A percentile compares a stretch with the other conserved stretches of the same genome.
phyloP scores from a whole-genome alignment of 2,329 filamentous ascomycete species.

The Pseudogymnoascus pannorum region DNA sequence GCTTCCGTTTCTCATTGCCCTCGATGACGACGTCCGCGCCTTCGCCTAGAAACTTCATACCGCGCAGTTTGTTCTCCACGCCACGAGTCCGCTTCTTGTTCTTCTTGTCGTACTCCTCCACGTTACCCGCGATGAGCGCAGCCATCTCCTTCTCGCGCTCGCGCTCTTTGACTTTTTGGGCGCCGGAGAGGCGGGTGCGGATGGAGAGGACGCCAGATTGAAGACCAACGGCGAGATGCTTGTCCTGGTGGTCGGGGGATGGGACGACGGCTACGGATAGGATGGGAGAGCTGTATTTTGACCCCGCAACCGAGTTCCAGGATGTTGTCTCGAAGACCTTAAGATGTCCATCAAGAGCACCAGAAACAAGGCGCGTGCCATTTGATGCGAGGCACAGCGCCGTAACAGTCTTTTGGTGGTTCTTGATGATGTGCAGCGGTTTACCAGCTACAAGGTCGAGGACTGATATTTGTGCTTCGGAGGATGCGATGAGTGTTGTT shows the following conservation, averaged over 20 bases:
- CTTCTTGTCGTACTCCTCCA: slow-evolving; percentile 70
- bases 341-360: slow-evolving; percentile 88
- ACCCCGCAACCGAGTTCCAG: slow-evolving; percentile 94
- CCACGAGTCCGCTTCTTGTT: slow-evolving; percentile 54
- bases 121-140: slow-evolving; percentile 67
- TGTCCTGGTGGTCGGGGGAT: slow-evolving; percentile 65
- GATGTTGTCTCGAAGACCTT: slow-evolving; percentile 91
- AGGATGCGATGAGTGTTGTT: slow-evolving; percentile 76
- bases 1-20: slow-evolving; percentile 56
- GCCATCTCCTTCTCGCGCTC: slow-evolving; percentile 81
- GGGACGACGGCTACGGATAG: slow-evolving; percentile 70
- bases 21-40: slow-evolving; percentile 85
- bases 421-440: slow-evolving; percentile 77
- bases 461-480: slow-evolving; percentile 81
- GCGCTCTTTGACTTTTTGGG: slow-evolving; percentile 67
- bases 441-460: slow-evolving; percentile 88
- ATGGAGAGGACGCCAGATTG: slow-evolving; percentile 87
- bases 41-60: slow-evolving; percentile 76
- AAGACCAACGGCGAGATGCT: slow-evolving; percentile 91
- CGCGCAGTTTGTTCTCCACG: slow-evolving; percentile 55
- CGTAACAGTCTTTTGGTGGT: slow-evolving; percentile 97
- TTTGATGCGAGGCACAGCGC: slow-evolving; percentile 74
- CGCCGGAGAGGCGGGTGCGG: slow-evolving; percentile 77
- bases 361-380: slow-evolving; percentile 74
- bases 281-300: slow-evolving; percentile 89